These are phyloP conservation scores for Saprolegnia diclina DNA, from an alignment of 352 stramenopile genomes.

Conservation along the genomic window DNA sequence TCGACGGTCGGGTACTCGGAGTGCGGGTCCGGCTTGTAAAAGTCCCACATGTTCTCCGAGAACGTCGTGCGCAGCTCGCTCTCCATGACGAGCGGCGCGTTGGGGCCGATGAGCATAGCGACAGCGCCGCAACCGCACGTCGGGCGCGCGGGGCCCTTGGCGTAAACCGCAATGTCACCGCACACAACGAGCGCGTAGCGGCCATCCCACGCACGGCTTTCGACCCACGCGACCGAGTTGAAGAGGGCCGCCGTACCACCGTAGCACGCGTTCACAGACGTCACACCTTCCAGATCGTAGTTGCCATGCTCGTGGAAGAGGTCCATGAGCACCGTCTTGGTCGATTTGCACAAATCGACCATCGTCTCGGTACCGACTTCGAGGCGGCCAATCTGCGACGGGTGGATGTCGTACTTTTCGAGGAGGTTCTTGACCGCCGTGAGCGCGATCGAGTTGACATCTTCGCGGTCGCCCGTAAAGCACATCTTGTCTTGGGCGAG, in stretches of 20 bases:
- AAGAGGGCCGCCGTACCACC: slow-evolving; percentile 95
- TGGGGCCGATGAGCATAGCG: slow-evolving; percentile 92
- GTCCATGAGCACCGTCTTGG: slow-evolving; percentile 87
- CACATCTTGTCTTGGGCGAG: slow-evolving; percentile 61
- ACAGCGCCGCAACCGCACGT: slow-evolving; percentile 92
- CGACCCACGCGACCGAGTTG: slow-evolving; percentile 95
- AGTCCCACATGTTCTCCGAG: slow-evolving; percentile 94
- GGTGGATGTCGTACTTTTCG: slow-evolving; percentile 74
- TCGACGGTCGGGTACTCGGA: slow-evolving; percentile 96
- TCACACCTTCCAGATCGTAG: slow-evolving; percentile 88
- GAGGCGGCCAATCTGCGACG: slow-evolving; percentile 85
- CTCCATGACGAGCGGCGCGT: slow-evolving; percentile 92
- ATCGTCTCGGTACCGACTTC: slow-evolving; percentile 98
- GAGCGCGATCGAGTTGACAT: slow-evolving; percentile 86
- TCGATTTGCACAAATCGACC: slow-evolving; percentile 89
- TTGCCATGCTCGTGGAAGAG: slow-evolving; percentile 68
- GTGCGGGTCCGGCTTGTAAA: slow-evolving; percentile 93
- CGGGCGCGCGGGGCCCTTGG: slow-evolving; percentile 80
- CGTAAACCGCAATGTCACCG: slow-evolving; percentile 96
- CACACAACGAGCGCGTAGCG: slow-evolving; percentile 94
- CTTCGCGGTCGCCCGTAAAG: slow-evolving; percentile 81
- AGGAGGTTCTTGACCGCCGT: slow-evolving; percentile 53
- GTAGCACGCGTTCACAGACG: slow-evolving; percentile 97
- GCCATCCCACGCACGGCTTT: slow-evolving; percentile 90
- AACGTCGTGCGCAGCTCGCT: slow-evolving; percentile 85